Conservation (phyloP, 371 early-diverging fungal species). For the Lichtheimia hyalospora region DNA sequence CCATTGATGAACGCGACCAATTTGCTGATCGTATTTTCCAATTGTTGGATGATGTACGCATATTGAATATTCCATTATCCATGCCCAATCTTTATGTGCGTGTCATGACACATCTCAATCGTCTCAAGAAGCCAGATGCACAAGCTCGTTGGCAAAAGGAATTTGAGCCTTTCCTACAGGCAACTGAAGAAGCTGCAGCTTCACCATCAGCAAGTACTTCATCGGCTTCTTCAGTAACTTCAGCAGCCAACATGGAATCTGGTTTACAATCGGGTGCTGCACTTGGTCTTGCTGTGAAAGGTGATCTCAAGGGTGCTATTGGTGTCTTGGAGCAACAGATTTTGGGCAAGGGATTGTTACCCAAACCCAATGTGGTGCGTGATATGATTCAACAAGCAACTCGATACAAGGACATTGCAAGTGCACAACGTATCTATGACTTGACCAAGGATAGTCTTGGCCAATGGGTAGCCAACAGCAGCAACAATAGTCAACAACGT, state of each 20-base stretch:
- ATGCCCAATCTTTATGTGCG: conserved; percentile 15
- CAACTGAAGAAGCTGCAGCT: not conserved
- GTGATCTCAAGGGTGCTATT: conserved; percentile 27
- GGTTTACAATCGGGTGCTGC: conserved; percentile 31
- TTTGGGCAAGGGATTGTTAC: conserved; percentile 26
- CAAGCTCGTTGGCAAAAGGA: conserved; percentile 35
- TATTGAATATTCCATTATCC: conserved; percentile 7
- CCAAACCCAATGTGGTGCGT: conserved; percentile 42
- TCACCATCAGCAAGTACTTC: not conserved
- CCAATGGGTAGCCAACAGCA: not conserved
- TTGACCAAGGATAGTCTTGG: conserved; percentile 19
- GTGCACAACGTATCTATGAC: conserved; percentile 31
- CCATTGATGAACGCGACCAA: not conserved
- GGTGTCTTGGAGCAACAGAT: conserved; percentile 28
- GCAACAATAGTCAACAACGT: conserved; percentile 13
- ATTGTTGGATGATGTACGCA: conserved; percentile 14
- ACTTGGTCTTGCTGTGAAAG: conserved; percentile 25
- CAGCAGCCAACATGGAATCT: not conserved
- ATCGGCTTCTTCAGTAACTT: not conserved
- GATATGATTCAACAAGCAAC: conserved; percentile 40
- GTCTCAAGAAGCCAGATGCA: conserved; percentile 21
- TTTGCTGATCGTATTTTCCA: conserved; percentile 9
- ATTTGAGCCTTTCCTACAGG: conserved; percentile 23
- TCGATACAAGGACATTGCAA: conserved; percentile 21
- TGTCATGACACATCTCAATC: conserved; percentile 17